These are phyloP conservation scores for Aspergillus bertholletiae DNA, from an alignment of 495 filamentous ascomycete genomes.

Conservation along the genomic window DNA sequence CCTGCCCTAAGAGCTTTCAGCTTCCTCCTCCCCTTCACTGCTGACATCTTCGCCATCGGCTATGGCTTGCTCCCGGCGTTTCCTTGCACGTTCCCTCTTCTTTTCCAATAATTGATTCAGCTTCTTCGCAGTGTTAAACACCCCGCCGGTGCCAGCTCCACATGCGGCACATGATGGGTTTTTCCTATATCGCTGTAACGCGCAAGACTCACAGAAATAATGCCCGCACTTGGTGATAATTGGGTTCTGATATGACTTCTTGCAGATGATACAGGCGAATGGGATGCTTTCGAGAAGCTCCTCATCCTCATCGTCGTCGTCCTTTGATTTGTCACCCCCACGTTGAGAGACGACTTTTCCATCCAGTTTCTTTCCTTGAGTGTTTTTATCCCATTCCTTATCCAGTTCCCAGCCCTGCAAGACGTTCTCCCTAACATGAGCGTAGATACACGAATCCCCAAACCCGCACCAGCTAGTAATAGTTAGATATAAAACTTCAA, in stretches of 20 bases:
- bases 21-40: slow-evolving; percentile 55
- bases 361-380: slow-evolving; percentile 65
- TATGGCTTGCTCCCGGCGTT: slow-evolving; percentile 64
- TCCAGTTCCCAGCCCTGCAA: slow-evolving; percentile 95
- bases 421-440: slow-evolving; percentile 84
- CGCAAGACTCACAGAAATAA: slow-evolving; percentile 92
- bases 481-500: slow-evolving; percentile 11
- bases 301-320: slow-evolving; percentile 67
- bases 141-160: slow-evolving; percentile 76
- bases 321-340: slow-evolving; percentile 48
- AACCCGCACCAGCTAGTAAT: slow-evolving; percentile 70
- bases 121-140: slow-evolving; percentile 86
- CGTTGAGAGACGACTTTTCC: slow-evolving; percentile 60
- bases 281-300: slow-evolving; percentile 81
- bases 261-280: slow-evolving; percentile 94
- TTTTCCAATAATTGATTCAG: slow-evolving; percentile 76
- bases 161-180: slow-evolving; percentile 84
- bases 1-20: slow-evolving; percentile 1
- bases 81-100: slow-evolving; percentile 70
- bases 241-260: slow-evolving; percentile 72
- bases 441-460: slow-evolving; percentile 60
- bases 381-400: slow-evolving; percentile 83
- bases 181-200: slow-evolving; percentile 76
- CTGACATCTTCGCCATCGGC: slow-evolving; percentile 68
- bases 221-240: slow-evolving; percentile 90